Conservation (phyloP, 1,284 basidiomycete genomes). For the Leccinum olivaceoglutinosum region DNA sequence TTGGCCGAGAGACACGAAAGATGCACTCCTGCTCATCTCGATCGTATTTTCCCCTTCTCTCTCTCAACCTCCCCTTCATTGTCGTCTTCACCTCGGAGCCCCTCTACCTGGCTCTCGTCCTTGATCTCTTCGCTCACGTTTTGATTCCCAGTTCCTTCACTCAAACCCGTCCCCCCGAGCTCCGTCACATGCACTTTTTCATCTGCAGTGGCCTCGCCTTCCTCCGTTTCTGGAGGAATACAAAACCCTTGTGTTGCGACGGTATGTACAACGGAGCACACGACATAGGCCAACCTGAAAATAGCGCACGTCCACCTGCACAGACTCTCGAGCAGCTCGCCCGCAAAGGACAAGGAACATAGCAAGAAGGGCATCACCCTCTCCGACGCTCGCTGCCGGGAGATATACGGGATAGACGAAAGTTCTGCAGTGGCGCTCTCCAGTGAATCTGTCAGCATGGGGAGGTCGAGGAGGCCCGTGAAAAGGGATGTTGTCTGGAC, state of each 20-base stretch:
- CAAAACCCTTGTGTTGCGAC: slow-evolving; percentile 90
- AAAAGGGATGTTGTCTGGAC: slow-evolving; percentile 32
- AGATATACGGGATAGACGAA: slow-evolving; percentile 25
- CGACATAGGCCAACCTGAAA: slow-evolving; percentile 81
- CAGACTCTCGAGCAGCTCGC: slow-evolving; percentile 50
- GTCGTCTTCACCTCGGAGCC: slow-evolving; percentile 70
- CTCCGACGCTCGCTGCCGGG: slow-evolving; percentile 24
- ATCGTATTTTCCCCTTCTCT: slow-evolving; percentile 60
- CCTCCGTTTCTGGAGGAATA: slow-evolving; percentile 70
- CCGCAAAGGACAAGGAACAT: slow-evolving; percentile 47
- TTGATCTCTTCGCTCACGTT: slow-evolving; percentile 91
- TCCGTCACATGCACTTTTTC: slow-evolving; percentile 38
- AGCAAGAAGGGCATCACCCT: slow-evolving; percentile 65
- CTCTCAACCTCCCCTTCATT: slow-evolving; percentile 44
- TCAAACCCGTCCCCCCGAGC: slow-evolving; percentile 77
- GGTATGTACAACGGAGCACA: slow-evolving; percentile 71
- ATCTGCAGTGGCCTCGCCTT: slow-evolving; percentile 44
- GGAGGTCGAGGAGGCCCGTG: slow-evolving; percentile 42
- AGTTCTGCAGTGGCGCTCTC: slow-evolving; percentile 27
- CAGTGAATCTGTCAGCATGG: slow-evolving; percentile 35
- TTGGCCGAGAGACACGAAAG: neutral
- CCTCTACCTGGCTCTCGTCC: slow-evolving; percentile 95
- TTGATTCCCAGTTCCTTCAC: slow-evolving; percentile 79
- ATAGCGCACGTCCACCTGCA: slow-evolving; percentile 70
- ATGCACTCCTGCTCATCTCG: slow-evolving; percentile 53